A percentile compares a stretch with the other conserved stretches of the same genome.
phyloP scores from a whole-genome alignment of 805 yeast genomes.

The Candida xyloterini region DNA sequence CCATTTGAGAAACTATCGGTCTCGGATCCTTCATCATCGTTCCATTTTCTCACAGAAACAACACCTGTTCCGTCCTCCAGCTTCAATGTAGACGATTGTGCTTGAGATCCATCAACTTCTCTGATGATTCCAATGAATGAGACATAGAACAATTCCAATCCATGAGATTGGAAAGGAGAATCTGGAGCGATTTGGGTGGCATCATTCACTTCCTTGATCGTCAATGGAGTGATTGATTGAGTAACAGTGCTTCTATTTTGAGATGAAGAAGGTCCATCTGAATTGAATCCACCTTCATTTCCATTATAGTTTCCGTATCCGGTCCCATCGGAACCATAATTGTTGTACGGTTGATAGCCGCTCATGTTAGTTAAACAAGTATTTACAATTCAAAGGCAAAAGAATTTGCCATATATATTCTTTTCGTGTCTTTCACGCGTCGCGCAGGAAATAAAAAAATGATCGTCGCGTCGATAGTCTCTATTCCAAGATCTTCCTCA shows the following conservation, averaged over 20 bases:
- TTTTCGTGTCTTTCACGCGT: conserved; percentile 11
- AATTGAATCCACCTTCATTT: conserved; percentile 33
- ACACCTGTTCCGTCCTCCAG: conserved; percentile 81
- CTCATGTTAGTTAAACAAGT: conserved; percentile 17
- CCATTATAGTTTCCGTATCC: conserved; percentile 35
- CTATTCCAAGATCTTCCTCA: conserved; percentile 33
- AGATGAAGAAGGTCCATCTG: conserved; percentile 19
- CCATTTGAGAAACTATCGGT: conserved; percentile 38
- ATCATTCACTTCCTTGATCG: conserved; percentile 68
- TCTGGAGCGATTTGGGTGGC: conserved; percentile 62
- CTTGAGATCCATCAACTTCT: conserved; percentile 52
- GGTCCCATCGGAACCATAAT: conserved; percentile 33
- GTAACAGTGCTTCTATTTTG: conserved; percentile 29
- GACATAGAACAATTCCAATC: conserved; percentile 60
- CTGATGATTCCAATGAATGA: conserved; percentile 71
- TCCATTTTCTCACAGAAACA: conserved; percentile 65
- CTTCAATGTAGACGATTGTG: conserved; percentile 53
- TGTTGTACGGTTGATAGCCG: conserved; percentile 38
- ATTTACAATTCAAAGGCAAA: conserved; percentile 10
- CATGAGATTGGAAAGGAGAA: conserved; percentile 59
- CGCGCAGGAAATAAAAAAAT: conserved; percentile 1
- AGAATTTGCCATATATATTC: conserved; percentile 1
- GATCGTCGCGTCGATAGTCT: conserved; percentile 10
- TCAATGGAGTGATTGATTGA: conserved; percentile 56
- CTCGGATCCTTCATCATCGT: conserved; percentile 37